Conservation (phyloP, 2,329 filamentous ascomycete genomes). For the Colletotrichum coccodes region DNA sequence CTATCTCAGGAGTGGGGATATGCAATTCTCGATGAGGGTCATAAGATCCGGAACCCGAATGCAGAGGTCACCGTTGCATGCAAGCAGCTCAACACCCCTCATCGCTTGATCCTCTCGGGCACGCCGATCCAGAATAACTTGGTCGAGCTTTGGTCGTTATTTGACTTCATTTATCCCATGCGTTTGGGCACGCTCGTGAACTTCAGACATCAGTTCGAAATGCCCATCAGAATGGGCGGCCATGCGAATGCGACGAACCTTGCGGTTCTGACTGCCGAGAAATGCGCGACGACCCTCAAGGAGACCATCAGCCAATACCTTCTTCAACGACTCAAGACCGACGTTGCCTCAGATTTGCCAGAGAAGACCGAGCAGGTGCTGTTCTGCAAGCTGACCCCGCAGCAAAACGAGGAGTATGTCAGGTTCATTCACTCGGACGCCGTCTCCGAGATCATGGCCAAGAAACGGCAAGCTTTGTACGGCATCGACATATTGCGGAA, state of each 20-base stretch:
- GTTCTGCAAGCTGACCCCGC: conserved; percentile 89
- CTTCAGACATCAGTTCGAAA: conserved; percentile 91
- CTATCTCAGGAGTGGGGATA: conserved; percentile 91
- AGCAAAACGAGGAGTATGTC: conserved; percentile 84
- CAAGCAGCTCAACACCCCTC: conserved; percentile 90
- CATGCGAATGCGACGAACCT: conserved; percentile 96
- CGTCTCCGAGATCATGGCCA: conserved; percentile 82
- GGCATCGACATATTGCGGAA: conserved; percentile 94
- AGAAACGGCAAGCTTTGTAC: conserved; percentile 82
- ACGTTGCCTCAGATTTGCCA: conserved; percentile 92
- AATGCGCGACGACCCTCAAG: conserved; percentile 92
- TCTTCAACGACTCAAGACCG: conserved; percentile 89
- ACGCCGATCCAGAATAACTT: conserved; percentile 99
- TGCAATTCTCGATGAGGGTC: conserved; percentile 94
- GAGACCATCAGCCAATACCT: conserved; percentile 94
- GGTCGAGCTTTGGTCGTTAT: conserved; percentile 94
- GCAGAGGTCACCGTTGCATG: conserved; percentile 94
- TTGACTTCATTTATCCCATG: conserved; percentile 98
- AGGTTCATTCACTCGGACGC: conserved; percentile 84
- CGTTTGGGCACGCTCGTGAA: conserved; percentile 89
- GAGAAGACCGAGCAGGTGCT: conserved; percentile 97
- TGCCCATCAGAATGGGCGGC: conserved; percentile 91
- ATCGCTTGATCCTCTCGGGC: conserved; percentile 92
- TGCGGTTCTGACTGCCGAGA: conserved; percentile 93
- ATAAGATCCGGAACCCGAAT: conserved; percentile 98